phyloP scores from a whole-genome alignment of 1,139 yeast species.

The Debaryomycetaceae sp. region DNA sequence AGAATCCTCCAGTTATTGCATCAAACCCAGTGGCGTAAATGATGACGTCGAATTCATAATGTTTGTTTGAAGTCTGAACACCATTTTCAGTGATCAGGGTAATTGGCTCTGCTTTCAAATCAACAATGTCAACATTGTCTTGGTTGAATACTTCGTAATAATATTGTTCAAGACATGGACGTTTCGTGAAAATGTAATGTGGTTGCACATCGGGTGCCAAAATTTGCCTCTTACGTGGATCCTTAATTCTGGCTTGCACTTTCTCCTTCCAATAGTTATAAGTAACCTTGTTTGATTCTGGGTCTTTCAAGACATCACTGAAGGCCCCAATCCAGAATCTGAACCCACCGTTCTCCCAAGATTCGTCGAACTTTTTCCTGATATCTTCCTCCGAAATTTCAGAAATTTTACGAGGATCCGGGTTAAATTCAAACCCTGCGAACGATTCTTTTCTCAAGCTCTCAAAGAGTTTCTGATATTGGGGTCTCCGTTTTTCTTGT shows the following conservation, averaged over 20 bases:
- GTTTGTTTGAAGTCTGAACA: constrained; percentile 10
- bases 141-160: constrained; percentile 22
- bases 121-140: constrained; percentile 20
- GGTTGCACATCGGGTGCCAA: constrained; percentile 21
- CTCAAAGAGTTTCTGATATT: background rate
- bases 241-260: constrained; percentile 15
- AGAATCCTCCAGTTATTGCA: constrained; percentile 24
- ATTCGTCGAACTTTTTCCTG: constrained; percentile 1
- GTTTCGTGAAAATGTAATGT: constrained; percentile 21
- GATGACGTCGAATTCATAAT: constrained; percentile 18
- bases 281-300: constrained; percentile 15
- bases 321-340: constrained; percentile 1
- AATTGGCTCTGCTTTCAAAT: constrained; percentile 17
- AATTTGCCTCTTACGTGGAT: constrained; percentile 14
- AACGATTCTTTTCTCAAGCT: background rate
- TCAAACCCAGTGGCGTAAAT: constrained; percentile 22
- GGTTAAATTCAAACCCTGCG: constrained; percentile 1
- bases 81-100: constrained; percentile 10
- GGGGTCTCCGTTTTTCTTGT: background rate
- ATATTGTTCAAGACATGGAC: constrained; percentile 22
- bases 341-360: constrained; percentile 1
- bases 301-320: constrained; percentile 14
- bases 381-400: constrained; percentile 1
- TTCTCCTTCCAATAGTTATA: constrained; percentile 21
- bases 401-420: background rate